Evolutionary conservation across 2,329 filamentous ascomycete species (phyloP).

Genomic region (Stagonosporopsis rhizophila): DNA sequence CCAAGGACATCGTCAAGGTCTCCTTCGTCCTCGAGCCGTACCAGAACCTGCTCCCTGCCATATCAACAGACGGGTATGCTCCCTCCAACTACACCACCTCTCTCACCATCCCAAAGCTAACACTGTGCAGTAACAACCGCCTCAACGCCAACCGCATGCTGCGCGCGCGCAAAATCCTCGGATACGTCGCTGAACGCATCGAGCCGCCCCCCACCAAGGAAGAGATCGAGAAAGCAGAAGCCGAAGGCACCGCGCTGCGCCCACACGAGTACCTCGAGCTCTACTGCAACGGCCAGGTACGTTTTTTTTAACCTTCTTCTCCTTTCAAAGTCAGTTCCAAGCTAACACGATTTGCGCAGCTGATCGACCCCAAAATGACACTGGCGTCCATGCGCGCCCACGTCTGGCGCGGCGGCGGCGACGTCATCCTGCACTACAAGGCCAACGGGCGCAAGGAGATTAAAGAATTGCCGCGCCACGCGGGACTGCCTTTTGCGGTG

Average conservation of each 20-base stretch:
- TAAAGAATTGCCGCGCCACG: constrained; percentile 33
- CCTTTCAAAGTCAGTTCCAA: too few relatives aligned
- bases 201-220: constrained; percentile 70
- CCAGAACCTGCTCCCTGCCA: constrained; percentile 74
- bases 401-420: constrained; percentile 93
- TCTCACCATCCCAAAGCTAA: constrained; percentile 10
- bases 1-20: constrained; percentile 95
- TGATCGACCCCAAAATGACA: constrained; percentile 83
- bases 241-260: constrained; percentile 56
- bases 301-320: too few relatives aligned
- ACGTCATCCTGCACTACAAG: constrained; percentile 90
- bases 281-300: constrained; percentile 90
- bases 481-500: constrained; percentile 18
- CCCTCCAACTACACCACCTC: too few relatives aligned
- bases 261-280: constrained; percentile 95
- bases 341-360: too few relatives aligned
- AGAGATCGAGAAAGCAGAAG: constrained; percentile 56
- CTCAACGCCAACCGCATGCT: constrained; percentile 98
- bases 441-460: constrained; percentile 82
- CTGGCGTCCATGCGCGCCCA: constrained; percentile 91
- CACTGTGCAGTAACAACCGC: constrained; percentile 71
- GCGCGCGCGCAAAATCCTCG: constrained; percentile 89
- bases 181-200: constrained; percentile 90
- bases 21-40: constrained; percentile 89
- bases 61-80: constrained; percentile 73